phyloP scores from a whole-genome alignment of 2,329 filamentous ascomycete genomes.

The Acarospora socialis region DNA sequence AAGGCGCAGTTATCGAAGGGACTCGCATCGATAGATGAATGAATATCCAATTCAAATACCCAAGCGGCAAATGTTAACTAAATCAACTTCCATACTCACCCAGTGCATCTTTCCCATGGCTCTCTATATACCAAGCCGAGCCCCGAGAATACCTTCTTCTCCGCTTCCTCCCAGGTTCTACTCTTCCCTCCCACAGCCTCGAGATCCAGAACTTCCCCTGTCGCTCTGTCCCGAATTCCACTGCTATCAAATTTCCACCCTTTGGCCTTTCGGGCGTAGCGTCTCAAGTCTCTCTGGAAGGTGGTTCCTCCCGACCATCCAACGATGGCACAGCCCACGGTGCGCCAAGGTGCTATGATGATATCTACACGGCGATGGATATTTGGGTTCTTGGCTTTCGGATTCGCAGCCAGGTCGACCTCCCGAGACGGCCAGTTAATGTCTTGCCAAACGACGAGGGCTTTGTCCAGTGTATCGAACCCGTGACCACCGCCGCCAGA shows the following conservation, averaged over 20 bases:
- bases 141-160: conserved; percentile 66
- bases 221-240: conserved; percentile 55
- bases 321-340: conserved; percentile 71
- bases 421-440: conserved; percentile 33
- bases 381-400: conserved; percentile 48
- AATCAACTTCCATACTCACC: conserved; percentile 25
- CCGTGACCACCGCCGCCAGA: conserved; percentile 37
- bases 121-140: conserved; percentile 54
- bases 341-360: conserved; percentile 77
- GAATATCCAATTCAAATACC: no score
- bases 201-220: conserved; percentile 58
- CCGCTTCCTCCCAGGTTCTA: conserved; percentile 31
- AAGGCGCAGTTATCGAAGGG: no score
- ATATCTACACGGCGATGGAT: conserved; percentile 81
- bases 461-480: conserved; percentile 85
- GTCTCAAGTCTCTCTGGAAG: conserved; percentile 72
- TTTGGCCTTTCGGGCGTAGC: conserved; percentile 60
- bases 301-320: conserved; percentile 85
- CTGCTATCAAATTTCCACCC: conserved; percentile 83
- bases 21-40: no score
- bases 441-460: conserved; percentile 82
- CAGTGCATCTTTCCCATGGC: conserved; percentile 54
- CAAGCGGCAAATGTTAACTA: conserved; percentile 1
- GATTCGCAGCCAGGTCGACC: conserved; percentile 21
- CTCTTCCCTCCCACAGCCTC: conserved; percentile 31